Evolutionary conservation across 1,284 basidiomycete genomes (phyloP), one percentile per base, ranked within the genome.

Genomic region (Ustilago esculenta): DNA sequence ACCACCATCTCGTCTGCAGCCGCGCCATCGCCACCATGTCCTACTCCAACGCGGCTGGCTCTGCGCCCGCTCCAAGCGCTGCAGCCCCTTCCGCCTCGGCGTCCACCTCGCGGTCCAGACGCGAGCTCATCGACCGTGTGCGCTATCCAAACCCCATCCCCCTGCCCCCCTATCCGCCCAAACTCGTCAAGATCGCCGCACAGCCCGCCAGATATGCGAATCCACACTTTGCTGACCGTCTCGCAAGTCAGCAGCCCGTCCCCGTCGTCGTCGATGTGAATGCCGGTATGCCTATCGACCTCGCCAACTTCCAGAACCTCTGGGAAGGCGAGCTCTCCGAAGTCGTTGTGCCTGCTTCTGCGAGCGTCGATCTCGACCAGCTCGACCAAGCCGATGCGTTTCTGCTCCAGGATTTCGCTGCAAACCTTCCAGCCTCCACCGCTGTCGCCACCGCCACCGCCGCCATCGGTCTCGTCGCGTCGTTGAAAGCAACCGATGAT

Each of bases 61-160:
- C 44, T n/a, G 51, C 24, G 1, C 23, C 47, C 2, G 58, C 47
- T 15, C 42, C 48, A 7, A 29, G 50, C 43, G 52, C 67, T 0
- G 47, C 56, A 5, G 45, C 41, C 18, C n/a, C n/a, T n/a, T n/a
- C n/a, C n/a, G n/a, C n/a, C n/a, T n/a, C n/a, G n/a, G n/a, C n/a
- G n/a, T 57, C 58, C n/a, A 50, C 33, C 49, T 61, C 57, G 15
- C 48, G 63, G 15, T 69, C 66, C 42, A 72, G 44, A 37, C 74
- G 77, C 18, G 80, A 81, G 46, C 70, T 78, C 49, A 79, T 81
- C 68, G 80, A 81, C 51, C 65, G 80, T 42, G 66, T 78, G 47
- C 67, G 76, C 30, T 81, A 81, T 36, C 77, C 79, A 15, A 81
- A 81, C 50, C 80, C 80, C 14, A 72, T 81, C n/a, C 80, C 80